Evolutionary conservation across 768 basidiomycete genomes (phyloP).

Genomic region (Strobilomyces confusus): DNA sequence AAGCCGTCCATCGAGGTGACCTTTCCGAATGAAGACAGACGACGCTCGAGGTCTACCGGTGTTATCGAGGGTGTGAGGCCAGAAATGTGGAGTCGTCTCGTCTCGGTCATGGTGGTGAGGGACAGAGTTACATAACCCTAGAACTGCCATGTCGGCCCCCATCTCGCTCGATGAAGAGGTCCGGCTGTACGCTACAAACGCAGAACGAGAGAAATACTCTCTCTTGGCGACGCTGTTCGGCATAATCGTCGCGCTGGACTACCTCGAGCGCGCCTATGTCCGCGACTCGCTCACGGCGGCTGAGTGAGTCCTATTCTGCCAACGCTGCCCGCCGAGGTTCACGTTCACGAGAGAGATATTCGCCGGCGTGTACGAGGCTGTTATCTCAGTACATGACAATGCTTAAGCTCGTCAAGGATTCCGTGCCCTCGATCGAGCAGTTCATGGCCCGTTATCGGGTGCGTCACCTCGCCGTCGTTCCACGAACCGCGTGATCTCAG

Average conservation of each 20-base stretch:
- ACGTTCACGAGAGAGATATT: constrained; percentile 64
- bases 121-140: too few relatives aligned
- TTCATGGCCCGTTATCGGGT: constrained; percentile 91
- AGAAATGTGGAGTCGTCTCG: constrained; percentile 70
- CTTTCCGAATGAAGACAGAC: constrained; percentile 62
- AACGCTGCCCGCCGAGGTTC: constrained; percentile 4
- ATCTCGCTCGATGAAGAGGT: constrained; percentile 88
- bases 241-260: constrained; percentile 88
- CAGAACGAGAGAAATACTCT: constrained; percentile 86
- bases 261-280: constrained; percentile 93
- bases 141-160: constrained; percentile 28
- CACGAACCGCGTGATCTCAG: background rate
- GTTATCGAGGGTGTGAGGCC: constrained; percentile 69
- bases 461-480: constrained; percentile 18
- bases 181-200: constrained; percentile 79
- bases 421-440: constrained; percentile 78
- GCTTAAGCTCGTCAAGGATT: constrained; percentile 90
- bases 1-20: constrained; percentile 70
- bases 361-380: constrained; percentile 91
- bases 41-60: constrained; percentile 49
- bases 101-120: constrained; percentile 2
- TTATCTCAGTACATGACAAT: constrained; percentile 97
- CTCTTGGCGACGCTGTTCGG: constrained; percentile 87
- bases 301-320: constrained; percentile 58
- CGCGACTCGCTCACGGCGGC: constrained; percentile 86